Percentiles rank a stretch among this genome's conserved stretches.
These are phyloP conservation scores for Epichloe hybrida DNA, from an alignment of 2,329 filamentous ascomycete genomes.

Conservation along the genomic window DNA sequence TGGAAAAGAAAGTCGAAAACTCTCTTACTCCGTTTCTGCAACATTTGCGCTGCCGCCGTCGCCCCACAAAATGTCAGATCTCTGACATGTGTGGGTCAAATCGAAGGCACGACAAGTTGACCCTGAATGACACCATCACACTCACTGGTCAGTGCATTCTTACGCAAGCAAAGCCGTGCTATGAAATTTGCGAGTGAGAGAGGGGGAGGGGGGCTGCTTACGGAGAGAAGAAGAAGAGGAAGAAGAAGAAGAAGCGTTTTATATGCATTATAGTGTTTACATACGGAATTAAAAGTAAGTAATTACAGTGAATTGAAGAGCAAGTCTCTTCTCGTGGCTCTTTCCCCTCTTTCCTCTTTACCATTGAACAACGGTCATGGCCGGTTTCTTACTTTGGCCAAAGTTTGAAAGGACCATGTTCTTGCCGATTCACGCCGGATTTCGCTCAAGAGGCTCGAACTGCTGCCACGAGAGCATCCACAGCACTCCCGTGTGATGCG, in stretches of 20 bases:
- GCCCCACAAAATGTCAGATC: neutral
- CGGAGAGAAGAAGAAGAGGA: neutral
- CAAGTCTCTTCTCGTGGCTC: neutral
- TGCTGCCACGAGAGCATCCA: slow-evolving; percentile 55
- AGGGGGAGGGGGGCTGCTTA: too few relatives aligned
- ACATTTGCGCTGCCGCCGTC: neutral
- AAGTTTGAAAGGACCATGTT: too few relatives aligned
- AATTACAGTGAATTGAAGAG: neutral
- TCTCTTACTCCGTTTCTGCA: neutral
- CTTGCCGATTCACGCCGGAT: neutral
- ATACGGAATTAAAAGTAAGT: neutral
- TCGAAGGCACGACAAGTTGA: slow-evolving; percentile 5
- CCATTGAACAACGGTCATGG: neutral
- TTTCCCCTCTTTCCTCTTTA: neutral
- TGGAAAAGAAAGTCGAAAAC: neutral
- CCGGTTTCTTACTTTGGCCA: too few relatives aligned
- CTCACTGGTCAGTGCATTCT: neutral
- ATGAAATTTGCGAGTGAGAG: neutral
- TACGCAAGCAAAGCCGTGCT: neutral
- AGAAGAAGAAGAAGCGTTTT: neutral
- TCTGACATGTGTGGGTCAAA: slow-evolving; percentile 1
- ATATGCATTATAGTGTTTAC: neutral
- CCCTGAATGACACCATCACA: slow-evolving; percentile 9
- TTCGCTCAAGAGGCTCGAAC: slow-evolving; percentile 22
- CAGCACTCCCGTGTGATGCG: slow-evolving; percentile 48